Evolutionary conservation across 2,329 filamentous ascomycete genomes (phyloP), one percentile per base, ranked within the genome.

Genomic region (Botryosphaeria agaves): DNA sequence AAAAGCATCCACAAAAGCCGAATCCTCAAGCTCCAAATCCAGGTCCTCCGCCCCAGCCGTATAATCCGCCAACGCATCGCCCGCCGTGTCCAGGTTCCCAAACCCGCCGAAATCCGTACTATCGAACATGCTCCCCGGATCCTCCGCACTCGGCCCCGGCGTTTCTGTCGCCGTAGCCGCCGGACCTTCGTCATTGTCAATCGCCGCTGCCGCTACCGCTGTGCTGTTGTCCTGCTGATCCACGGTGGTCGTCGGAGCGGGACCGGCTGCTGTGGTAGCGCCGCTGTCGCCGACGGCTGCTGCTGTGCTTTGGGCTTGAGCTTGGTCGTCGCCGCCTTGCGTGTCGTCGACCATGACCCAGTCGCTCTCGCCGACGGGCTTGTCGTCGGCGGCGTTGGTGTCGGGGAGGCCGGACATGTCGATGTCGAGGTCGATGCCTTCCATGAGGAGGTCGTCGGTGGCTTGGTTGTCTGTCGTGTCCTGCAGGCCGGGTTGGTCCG

Each of bases 1-100:
- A 53, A 87, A 82, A 1, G 81, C 81, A 42, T 89, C 79, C 3
- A 79, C 81, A 56, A 89, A 89, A 1, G 79, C 81, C 20, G 76
- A 82, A 44, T 84, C 77, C 28, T 82, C 77, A 59, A 83, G 67
- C 38, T 76, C 76, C 57, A 75, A 66, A 41, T 67, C 63, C 30
- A 75, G 50, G 46, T 68, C 65, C n/a, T 69, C 50, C 6, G 66
- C 69, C 25, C 65, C 48, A 39, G 64, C 62, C 3, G 62, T 50
- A 3, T 55, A 51, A 32, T 62, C 62, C 12, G 49, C 48, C 30
- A 56, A 34, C 5, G 46, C 52, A 14, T 70, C 67, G 14, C 59
- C 67, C 4, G 69, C 51, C 18, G 61, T 33, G 24, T 32, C 31
- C 14, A 42, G 32, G 17, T 36, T 32, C 11, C 64, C 72, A 5